A percentile compares a stretch with the other conserved stretches of the same genome.
Evolutionary conservation across 2,329 filamentous ascomycete genomes (phyloP).

Genomic region (Arachnomyces sp.): DNA sequence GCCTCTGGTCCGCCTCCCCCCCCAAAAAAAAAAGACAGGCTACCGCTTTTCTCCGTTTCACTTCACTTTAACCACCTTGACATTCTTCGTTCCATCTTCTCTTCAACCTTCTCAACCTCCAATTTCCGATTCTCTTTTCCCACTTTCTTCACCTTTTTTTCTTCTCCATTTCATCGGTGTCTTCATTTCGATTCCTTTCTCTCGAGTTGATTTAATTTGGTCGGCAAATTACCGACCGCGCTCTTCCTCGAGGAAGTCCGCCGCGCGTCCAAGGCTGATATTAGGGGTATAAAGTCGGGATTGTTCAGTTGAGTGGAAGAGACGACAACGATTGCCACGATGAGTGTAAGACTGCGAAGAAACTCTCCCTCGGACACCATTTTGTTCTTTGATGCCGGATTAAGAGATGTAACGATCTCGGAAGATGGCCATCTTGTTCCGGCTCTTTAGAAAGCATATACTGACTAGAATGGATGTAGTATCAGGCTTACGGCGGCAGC

Average conservation of each 20-base stretch:
- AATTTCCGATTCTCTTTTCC: constrained; percentile 9
- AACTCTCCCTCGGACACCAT: not conserved
- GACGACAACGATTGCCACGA: constrained; percentile 24
- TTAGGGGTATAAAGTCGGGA: too few relatives aligned
- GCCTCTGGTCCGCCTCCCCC: too few relatives aligned
- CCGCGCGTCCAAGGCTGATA: too few relatives aligned
- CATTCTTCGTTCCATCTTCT: constrained; percentile 18
- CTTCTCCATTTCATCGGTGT: not conserved
- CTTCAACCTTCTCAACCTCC: constrained; percentile 15
- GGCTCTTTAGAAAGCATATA: not conserved
- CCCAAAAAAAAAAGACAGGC: too few relatives aligned
- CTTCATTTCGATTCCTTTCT: constrained; percentile 2
- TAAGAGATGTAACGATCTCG: not conserved
- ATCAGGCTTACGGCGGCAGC: constrained; percentile 35
- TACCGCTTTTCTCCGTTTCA: too few relatives aligned
- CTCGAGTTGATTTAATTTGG: constrained; percentile 1
- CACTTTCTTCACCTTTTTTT: constrained; percentile 4
- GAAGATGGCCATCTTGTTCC: not conserved
- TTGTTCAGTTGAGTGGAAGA: too few relatives aligned
- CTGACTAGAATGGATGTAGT: too few relatives aligned
- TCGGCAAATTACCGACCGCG: too few relatives aligned
- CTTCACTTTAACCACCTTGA: too few relatives aligned
- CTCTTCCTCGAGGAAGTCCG: too few relatives aligned
- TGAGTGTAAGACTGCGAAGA: constrained; percentile 44
- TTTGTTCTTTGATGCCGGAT: not conserved